Base-by-base conservation (phyloP, 129 eudicot genomes). In the Artemisia tridentata region DNA sequence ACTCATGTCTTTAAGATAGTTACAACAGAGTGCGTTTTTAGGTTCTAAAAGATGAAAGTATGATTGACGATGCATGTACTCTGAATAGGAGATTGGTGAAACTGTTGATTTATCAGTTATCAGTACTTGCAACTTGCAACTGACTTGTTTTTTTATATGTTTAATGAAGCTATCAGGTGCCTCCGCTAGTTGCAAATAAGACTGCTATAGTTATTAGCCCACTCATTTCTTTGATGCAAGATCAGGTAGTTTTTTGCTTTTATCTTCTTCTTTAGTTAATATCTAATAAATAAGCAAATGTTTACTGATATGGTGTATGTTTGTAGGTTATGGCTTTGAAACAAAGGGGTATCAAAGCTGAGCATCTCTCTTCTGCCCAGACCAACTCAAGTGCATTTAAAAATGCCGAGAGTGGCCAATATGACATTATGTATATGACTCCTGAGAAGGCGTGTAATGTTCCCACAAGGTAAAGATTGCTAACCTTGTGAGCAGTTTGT, bases 191-290 rank as follows among this genome's bases (percentile, higher is more conserved):
- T 69, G 63, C 88, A 4, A 81, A 82, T 31, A 88, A 80, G 86
- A 88, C 95, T 19, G 96, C 96, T 67, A 68, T 88, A 21, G 89
- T 92, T 45, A 85, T 92, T 72, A 92, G 98, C 66, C 98, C 98
- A 27, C 95, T 92, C 63, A 78, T 92, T 27, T 92, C 98, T 64
- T 75, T 92, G 74, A 92, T 92, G 98, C 98, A 92, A 73, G 98
- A 92, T 83, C 98, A 92, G 96, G 96, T 92, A 60, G 14, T 56
- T 59, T 67, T 61, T 18, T 57, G 71, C 45, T 68, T 31, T 60
- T 16, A 21, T 18, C 38, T 4, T 58, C 54, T 64, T 69, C 11
- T 3, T 2, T 67, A 14, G 50, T 21, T 5, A 4, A 63, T 5
- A 14, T 66, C 2, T 6, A 55, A 6, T 20, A 46, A 15, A 65